phyloP scores from a whole-genome alignment of 306 rosid species.

The Sphenostylis stenocarpa region DNA sequence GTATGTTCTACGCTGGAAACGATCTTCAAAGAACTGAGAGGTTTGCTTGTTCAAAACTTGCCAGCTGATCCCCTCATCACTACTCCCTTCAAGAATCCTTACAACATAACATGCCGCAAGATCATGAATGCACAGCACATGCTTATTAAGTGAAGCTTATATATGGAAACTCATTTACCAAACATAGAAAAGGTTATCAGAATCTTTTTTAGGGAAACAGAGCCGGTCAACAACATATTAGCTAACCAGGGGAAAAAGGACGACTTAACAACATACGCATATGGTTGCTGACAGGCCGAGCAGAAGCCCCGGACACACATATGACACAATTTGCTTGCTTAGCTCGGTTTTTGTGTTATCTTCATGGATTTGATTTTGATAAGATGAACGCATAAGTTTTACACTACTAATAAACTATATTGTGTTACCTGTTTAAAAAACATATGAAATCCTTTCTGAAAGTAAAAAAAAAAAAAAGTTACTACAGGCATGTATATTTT shows the following conservation, averaged over 20 bases:
- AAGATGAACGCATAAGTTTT: background rate
- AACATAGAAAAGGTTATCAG: conserved; percentile 10
- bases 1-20: conserved; percentile 68
- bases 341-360: background rate
- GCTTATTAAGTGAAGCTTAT: conserved; percentile 18
- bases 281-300: background rate
- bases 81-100: conserved; percentile 91
- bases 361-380: background rate
- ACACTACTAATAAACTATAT: background rate
- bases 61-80: conserved; percentile 78
- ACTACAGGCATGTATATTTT: background rate
- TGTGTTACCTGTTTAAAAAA: background rate
- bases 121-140: conserved; percentile 4
- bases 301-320: background rate
- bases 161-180: background rate
- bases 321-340: background rate
- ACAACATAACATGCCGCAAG: conserved; percentile 7
- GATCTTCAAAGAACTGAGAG: conserved; percentile 60
- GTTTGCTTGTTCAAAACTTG: conserved; percentile 64
- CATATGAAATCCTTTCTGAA: background rate
- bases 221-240: background rate
- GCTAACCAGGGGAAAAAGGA: background rate
- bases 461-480: background rate
- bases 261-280: background rate
- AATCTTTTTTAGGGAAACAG: background rate